Base-by-base conservation (phyloP, 2,329 filamentous ascomycete species). In the Stylonectria norvegica region DNA sequence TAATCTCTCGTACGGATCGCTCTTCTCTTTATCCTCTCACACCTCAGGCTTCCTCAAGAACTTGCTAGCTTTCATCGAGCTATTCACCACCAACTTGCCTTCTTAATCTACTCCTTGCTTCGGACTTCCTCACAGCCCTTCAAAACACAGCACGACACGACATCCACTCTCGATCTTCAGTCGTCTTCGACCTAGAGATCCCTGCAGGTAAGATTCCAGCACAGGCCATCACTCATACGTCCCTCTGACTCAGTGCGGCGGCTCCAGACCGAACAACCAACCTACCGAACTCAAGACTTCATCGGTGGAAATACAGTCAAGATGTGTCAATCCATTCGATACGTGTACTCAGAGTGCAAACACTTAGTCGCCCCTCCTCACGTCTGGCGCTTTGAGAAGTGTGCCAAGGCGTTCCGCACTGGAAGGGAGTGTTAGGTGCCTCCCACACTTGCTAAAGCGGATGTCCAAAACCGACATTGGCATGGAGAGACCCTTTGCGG, bases 311-410 rank as follows among this genome's bases (percentile, higher is more conserved):
- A 25, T 8, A 12, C 8, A 25, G 12, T 14, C 27, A 30, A 30
- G 15, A 59, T 59, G 55, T 59, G 56, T 29, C 43, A 46, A 15
- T 40, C 50, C 1, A 20, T 56, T 25, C 40, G 44, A 14, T 59
- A 57, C 38, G 36, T 49, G 10, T 47, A 57, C 28, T 48, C 47
- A 5, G n/a, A 18, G n/a, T 59, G 56, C 34, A 39, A 49, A 2
- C 56, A 59, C 25, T 38, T 40, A 3, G 15, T 59, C 12, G 38
- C 42, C 7, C 4, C 25, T 2, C 29, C 36, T 7, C 8, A 34
- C 4, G 11, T 43, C 8, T 56, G 42, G 45, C 23, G 16, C 3
- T 18, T 53, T 7, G 49, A 55, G 17, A 38, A 20, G 27, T 59
- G 56, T 17, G 14, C 4, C 5, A 19, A 20, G 12, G 55, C 55